Evolutionary conservation across 441 rosid species (phyloP), one percentile per base, ranked within the genome.

Genomic region (Corymbia calophylla): DNA sequence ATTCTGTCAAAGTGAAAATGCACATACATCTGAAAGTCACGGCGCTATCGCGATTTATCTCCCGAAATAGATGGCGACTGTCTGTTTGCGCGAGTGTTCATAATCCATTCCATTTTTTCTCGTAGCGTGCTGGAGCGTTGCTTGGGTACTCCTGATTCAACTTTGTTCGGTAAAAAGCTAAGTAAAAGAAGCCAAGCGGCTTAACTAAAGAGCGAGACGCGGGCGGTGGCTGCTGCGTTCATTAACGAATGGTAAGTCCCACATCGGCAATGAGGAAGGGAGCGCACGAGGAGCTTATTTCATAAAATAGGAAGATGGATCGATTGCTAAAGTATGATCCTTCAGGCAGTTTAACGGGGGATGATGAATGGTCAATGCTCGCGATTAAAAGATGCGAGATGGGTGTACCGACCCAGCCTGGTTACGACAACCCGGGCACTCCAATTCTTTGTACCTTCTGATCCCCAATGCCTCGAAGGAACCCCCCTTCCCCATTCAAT

Each of bases 291-390:
- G n/a, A 44, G 51, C n/a, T 77, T 1, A 15, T 14, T 12, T 1
- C 0, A 44, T 77, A 77, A 77, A 77, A 73, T 0, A 7, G 51
- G 14, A 0, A 77, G 18, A 15, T 16, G 60, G 31, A 15, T 0
- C 0, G 0, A 0, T 0, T 1, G 0, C 0, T 0, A 2, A n/a
- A 2, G 2, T 9, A 89, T 89, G 90, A 86, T 86, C 88, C 90
- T 87, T 89, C 90, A 86, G 90, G 88, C 88, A 89, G 90, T 85
- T 27, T n/a, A 87, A 87, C 88, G 88, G 88, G 88, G 87, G 27
- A 53, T 89, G 90, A 89, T 53, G 90, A 89, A 87, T 87, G 88
- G 88, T 89, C 23, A 14, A 16, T 21, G 54, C 88, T 89, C 77
- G 90, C 88, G 25, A 29, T 44, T 48, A 70, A 1, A 18, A 14